These are phyloP conservation scores for Apiosordaria backusii DNA, from an alignment of 495 filamentous ascomycete genomes.

Conservation along the genomic window DNA sequence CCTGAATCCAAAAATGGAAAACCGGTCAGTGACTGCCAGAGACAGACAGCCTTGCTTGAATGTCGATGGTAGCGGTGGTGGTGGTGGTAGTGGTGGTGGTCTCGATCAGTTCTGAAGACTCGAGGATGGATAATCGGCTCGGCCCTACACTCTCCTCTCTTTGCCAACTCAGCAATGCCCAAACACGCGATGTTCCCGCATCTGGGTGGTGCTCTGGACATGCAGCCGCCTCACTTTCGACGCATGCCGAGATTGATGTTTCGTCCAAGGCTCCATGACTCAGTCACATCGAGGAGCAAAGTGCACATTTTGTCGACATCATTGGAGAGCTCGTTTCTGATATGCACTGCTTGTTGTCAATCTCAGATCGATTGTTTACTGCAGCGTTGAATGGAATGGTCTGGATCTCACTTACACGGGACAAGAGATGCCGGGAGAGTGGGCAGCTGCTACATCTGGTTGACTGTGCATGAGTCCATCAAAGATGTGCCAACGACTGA, in stretches of 20 bases:
- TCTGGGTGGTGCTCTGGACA: constrained; percentile 14
- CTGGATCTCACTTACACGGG: constrained; percentile 7
- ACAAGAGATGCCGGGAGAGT: background rate
- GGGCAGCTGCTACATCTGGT: background rate
- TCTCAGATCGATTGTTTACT: background rate
- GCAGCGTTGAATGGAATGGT: background rate
- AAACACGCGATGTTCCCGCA: constrained; percentile 12
- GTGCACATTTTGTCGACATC: constrained; percentile 7
- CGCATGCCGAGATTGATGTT: constrained; percentile 10
- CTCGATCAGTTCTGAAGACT: background rate
- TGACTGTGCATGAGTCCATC: background rate
- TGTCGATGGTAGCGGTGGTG: background rate
- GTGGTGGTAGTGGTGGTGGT: background rate
- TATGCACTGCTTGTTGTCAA: background rate
- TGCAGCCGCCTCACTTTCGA: constrained; percentile 20
- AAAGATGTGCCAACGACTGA: background rate
- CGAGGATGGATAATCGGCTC: background rate
- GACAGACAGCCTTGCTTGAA: background rate
- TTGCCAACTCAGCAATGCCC: constrained; percentile 8
- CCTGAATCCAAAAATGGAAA: background rate
- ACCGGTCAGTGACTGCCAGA: background rate
- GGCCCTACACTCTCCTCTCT: background rate
- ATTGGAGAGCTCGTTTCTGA: constrained; percentile 1
- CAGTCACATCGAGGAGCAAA: background rate
- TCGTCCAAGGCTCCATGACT: constrained; percentile 10